Base-by-base conservation (phyloP, 2,329 filamentous ascomycete genomes). In the Stagonosporopsis cucurbitacearum region DNA sequence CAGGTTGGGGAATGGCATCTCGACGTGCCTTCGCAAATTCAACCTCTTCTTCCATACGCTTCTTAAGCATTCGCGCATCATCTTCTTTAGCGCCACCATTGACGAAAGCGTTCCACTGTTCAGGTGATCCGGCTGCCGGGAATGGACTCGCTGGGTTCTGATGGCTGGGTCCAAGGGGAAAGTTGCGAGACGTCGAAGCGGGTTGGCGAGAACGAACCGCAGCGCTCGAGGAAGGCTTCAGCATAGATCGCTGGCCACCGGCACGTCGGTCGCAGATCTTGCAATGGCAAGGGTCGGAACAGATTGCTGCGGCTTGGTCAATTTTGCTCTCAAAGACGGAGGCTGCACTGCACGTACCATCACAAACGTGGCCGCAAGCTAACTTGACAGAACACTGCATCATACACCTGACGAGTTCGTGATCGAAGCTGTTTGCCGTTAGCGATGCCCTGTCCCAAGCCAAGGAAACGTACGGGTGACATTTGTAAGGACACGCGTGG, bases 401-500 rank as follows among this genome's bases (percentile, higher is more conserved):
- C 19, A 62, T 71, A 48, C 73, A 75, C n/a, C 73, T 73, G 39
- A 75, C 67, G 7, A 47, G 55, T 1, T 63, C 54, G 23, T 67
- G 67, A 7, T 63, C 63, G 39, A 75, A 75, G 0, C 68, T 68
- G 5, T 5, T 1, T 9, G 20, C 4, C 22, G 36, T 61, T 17
- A 62, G 52, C 36, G 7, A 11, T 2, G 11, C 11, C 6, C 9
- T 17, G 17, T 6, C 13, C 23, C 28, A 39, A n/a, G n/a, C 3
- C 19, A 8, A 39, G 1, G 4, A 48, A 13, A 61, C 68, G 59
- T 57, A 68, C 53, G 74, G 73, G 43, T 75, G 73, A 40, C 74
- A 77, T 3, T 43, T 59, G 23, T 73, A 64, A 19, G 68, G 64
- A 56, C 74, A 76, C 2, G 30, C 65, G 37, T 77, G 74, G 12